A percentile compares a stretch with the other conserved stretches of the same genome.
phyloP scores from a whole-genome alignment of 768 basidiomycete genomes.

The Austroboletus festivus region DNA sequence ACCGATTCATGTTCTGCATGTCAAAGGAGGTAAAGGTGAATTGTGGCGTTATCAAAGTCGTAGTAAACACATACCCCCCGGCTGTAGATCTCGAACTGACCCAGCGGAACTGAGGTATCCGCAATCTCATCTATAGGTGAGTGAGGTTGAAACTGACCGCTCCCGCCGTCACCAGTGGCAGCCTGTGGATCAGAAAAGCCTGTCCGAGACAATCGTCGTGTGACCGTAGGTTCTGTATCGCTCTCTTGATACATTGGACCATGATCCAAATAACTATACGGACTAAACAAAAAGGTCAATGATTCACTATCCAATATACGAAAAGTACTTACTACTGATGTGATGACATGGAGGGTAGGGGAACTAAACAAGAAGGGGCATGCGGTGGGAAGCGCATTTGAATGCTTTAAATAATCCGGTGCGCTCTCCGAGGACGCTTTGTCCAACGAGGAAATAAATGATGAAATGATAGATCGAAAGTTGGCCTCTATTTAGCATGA shows the following conservation, averaged over 20 bases:
- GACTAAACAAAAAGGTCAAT: slow-evolving; percentile 8
- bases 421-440: slow-evolving; percentile 18
- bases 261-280: not conserved
- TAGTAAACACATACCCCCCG: too few relatives aligned
- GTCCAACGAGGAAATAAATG: slow-evolving; percentile 13
- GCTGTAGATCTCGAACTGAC: too few relatives aligned
- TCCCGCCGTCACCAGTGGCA: not conserved
- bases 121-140: too few relatives aligned
- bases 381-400: slow-evolving; percentile 3
- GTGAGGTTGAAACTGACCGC: slow-evolving; percentile 1
- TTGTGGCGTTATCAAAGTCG: too few relatives aligned
- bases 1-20: slow-evolving; percentile 7
- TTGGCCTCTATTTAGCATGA: slow-evolving; percentile 17
- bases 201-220: not conserved
- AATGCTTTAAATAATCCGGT: slow-evolving; percentile 23
- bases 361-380: slow-evolving; percentile 3
- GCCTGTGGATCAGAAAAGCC: slow-evolving; percentile 4
- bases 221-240: not conserved
- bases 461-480: slow-evolving; percentile 19
- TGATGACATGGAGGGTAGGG: slow-evolving; percentile 20
- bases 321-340: slow-evolving; percentile 14
- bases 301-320: not conserved
- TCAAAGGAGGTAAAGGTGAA: not conserved
- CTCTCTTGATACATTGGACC: slow-evolving; percentile 4
- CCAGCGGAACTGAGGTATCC: too few relatives aligned